Evolutionary conservation across 2,329 filamentous ascomycete genomes (phyloP).

Genomic region (Pseudocercospora cruenta): DNA sequence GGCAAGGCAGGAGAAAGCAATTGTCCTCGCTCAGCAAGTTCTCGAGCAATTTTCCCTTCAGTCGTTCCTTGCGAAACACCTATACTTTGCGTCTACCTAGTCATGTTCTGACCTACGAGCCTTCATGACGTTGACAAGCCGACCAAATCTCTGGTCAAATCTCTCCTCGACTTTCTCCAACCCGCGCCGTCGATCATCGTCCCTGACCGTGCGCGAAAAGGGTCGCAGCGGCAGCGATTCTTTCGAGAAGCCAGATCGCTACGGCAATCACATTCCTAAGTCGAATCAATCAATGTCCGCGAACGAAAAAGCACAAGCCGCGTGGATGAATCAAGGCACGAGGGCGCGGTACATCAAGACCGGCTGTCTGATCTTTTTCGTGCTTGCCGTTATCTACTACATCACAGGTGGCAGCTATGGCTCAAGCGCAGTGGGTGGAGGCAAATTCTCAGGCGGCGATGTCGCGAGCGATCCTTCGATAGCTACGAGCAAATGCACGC

Average conservation of each 20-base stretch:
- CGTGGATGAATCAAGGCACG: conserved; percentile 65
- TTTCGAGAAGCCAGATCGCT: conserved; percentile 52
- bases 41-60: background rate
- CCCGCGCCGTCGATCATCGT: conserved; percentile 56
- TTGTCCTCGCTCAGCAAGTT: background rate
- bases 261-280: conserved; percentile 30
- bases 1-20: background rate
- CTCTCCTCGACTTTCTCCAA: conserved; percentile 41
- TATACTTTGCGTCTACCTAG: background rate
- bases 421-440: conserved; percentile 4
- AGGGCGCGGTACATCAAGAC: conserved; percentile 65
- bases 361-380: conserved; percentile 61
- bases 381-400: conserved; percentile 62
- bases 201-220: conserved; percentile 54
- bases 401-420: conserved; percentile 39
- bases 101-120: conserved; percentile 12
- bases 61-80: conserved; percentile 6
- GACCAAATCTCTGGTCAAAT: conserved; percentile 54
- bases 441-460: conserved; percentile 43
- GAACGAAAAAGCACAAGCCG: conserved; percentile 45
- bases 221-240: conserved; percentile 41
- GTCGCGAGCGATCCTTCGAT: conserved; percentile 60
- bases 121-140: conserved; percentile 24
- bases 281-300: conserved; percentile 38
- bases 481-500: conserved; percentile 75